A percentile compares a stretch with the other conserved stretches of the same genome.
Evolutionary conservation across 805 yeast species (phyloP).

Genomic region (Tetrapisispora fleetii): DNA sequence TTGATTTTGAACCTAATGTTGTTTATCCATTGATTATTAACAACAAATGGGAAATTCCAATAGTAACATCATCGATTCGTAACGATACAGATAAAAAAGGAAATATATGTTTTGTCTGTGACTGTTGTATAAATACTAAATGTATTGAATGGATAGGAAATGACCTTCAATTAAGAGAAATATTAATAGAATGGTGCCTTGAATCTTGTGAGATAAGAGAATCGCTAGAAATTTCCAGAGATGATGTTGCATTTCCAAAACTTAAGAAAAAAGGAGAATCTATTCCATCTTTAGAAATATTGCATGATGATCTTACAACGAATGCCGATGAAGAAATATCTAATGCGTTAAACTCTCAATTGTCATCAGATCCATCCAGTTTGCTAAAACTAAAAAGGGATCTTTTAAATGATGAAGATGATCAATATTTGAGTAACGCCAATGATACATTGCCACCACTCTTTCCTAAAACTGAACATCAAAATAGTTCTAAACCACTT

Average conservation of each 20-base stretch:
- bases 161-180: conserved; percentile 50
- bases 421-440: conserved; percentile 12
- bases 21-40: conserved; percentile 57
- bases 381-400: conserved; percentile 35
- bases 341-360: conserved; percentile 23
- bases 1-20: conserved; percentile 42
- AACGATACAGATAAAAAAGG: conserved; percentile 63
- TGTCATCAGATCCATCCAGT: conserved; percentile 33
- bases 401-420: conserved; percentile 17
- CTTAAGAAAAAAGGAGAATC: conserved; percentile 56
- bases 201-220: conserved; percentile 61
- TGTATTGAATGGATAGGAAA: conserved; percentile 54
- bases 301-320: conserved; percentile 35
- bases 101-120: conserved; percentile 51
- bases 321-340: conserved; percentile 31
- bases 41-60: conserved; percentile 79
- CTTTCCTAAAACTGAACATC: conserved; percentile 13
- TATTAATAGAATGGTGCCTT: conserved; percentile 73
- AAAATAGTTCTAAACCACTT: conserved; percentile 30
- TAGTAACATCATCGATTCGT: conserved; percentile 52
- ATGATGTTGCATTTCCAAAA: conserved; percentile 53
- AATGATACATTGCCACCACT: conserved; percentile 19
- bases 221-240: conserved; percentile 48
- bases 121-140: conserved; percentile 63
- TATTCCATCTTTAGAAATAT: conserved; percentile 37